Conservation (phyloP, 1,284 basidiomycete genomes). For the Bondarzewia mesenterica region DNA sequence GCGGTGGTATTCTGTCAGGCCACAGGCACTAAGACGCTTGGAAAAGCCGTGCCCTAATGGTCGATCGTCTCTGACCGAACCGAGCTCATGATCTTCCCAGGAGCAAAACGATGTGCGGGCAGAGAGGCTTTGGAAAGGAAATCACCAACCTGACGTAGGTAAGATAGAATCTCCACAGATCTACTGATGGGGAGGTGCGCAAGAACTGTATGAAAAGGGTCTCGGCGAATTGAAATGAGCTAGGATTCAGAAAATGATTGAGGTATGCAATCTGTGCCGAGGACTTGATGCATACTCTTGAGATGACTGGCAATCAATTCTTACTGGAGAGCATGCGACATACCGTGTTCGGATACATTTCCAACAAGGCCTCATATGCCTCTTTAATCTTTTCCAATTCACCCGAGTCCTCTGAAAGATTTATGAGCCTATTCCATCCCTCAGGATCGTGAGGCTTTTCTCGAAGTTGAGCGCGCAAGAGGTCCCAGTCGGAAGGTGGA, state of each 20-base stretch:
- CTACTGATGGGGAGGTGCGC: slow-evolving; percentile 75
- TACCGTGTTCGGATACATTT: slow-evolving; percentile 75
- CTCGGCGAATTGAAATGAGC: slow-evolving; percentile 65
- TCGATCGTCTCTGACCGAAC: too few species aligned
- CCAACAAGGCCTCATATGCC: slow-evolving; percentile 68
- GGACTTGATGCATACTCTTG: slow-evolving; percentile 33
- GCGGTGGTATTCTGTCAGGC: too few species aligned
- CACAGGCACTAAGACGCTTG: too few species aligned
- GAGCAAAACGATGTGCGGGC: slow-evolving; percentile 2
- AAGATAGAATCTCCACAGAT: slow-evolving; percentile 83
- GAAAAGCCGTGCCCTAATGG: too few species aligned
- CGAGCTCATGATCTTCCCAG: too few species aligned
- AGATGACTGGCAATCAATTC: slow-evolving; percentile 8
- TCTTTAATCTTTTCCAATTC: slow-evolving; percentile 63
- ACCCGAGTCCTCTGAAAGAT: slow-evolving; percentile 56
- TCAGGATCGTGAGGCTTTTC: slow-evolving; percentile 56
- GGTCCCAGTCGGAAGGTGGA: slow-evolving; percentile 40
- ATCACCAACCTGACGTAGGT: slow-evolving; percentile 66
- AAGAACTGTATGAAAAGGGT: slow-evolving; percentile 77
- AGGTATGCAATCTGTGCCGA: slow-evolving; percentile 78
- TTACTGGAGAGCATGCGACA: slow-evolving; percentile 21
- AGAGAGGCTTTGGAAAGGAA: too few species aligned
- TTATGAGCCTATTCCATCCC: slow-evolving; percentile 61
- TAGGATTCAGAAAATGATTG: slow-evolving; percentile 64
- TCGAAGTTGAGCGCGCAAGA: slow-evolving; percentile 35